A percentile compares a stretch with the other conserved stretches of the same genome.
phyloP scores from a whole-genome alignment of 2,329 filamentous ascomycete species.

The Aspergillus sergii region DNA sequence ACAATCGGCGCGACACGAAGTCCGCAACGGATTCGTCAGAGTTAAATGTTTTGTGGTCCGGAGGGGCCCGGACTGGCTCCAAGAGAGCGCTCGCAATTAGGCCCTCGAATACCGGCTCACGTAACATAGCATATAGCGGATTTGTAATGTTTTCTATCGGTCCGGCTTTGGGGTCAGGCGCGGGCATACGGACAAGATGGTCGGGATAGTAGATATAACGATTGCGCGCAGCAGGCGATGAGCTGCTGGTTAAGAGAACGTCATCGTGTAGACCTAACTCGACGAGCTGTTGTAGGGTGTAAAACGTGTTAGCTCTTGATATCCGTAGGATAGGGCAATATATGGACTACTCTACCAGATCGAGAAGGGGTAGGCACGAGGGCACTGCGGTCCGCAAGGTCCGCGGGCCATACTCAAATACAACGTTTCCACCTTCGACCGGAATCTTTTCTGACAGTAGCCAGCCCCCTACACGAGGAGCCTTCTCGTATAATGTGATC shows the following conservation, averaged over 20 bases:
- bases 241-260: constrained; percentile 56
- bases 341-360: constrained; percentile 57
- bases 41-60: constrained; percentile 34
- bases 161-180: constrained; percentile 35
- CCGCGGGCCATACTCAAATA: constrained; percentile 84
- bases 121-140: constrained; percentile 41
- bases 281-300: constrained; percentile 50
- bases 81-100: constrained; percentile 37
- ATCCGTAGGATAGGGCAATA: background rate
- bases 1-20: constrained; percentile 62
- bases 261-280: constrained; percentile 60
- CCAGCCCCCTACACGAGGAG: constrained; percentile 77
- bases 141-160: constrained; percentile 31
- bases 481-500: constrained; percentile 81
- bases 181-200: constrained; percentile 68
- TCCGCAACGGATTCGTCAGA: constrained; percentile 72
- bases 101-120: constrained; percentile 61
- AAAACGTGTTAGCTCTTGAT: background rate
- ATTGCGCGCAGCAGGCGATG: constrained; percentile 58
- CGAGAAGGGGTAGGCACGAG: constrained; percentile 68
- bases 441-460: constrained; percentile 67
- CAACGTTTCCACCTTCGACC: constrained; percentile 61
- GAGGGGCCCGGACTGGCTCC: constrained; percentile 34
- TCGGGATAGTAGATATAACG: constrained; percentile 90
- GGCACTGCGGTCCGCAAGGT: constrained; percentile 64